Conservation (phyloP, 2,329 filamentous ascomycete genomes). For the Talaromyces sp. region DNA sequence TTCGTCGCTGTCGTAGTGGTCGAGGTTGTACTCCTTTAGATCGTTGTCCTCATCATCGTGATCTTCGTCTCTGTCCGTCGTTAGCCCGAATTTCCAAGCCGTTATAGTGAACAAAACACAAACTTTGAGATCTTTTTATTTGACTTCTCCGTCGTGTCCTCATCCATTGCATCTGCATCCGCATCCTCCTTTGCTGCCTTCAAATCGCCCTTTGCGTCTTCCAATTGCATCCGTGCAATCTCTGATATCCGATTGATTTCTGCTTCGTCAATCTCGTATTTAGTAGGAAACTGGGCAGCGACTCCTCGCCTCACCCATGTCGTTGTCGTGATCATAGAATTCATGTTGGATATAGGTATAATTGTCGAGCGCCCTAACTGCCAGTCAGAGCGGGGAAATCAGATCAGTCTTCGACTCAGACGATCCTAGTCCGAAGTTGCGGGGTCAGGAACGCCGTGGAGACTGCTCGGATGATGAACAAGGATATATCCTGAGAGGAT, state of each 20-base stretch:
- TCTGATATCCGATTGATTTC: conserved; percentile 72
- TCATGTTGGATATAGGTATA: conserved; percentile 20
- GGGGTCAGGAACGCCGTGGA: background rate
- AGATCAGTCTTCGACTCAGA: background rate
- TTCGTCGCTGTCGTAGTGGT: conserved; percentile 87
- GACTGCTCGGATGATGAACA: no score
- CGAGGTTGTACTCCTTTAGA: conserved; percentile 91
- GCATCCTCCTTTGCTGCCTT: conserved; percentile 61
- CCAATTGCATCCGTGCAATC: conserved; percentile 73
- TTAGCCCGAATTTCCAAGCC: background rate
- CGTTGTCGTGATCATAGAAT: conserved; percentile 70
- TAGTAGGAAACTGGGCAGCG: conserved; percentile 69
- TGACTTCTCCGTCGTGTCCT: conserved; percentile 22
- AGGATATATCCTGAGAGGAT: no score
- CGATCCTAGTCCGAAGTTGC: background rate
- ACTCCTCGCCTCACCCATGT: conserved; percentile 74
- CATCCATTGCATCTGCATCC: conserved; percentile 38
- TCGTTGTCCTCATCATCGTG: conserved; percentile 84
- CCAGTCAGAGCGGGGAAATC: conserved; percentile 10
- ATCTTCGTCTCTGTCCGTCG: conserved; percentile 28
- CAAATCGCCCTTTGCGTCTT: conserved; percentile 86
- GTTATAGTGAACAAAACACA: no score
- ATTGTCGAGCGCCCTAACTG: background rate
- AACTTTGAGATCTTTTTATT: conserved; percentile 19
- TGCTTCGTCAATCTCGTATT: conserved; percentile 70